A percentile compares a stretch with the other conserved stretches of the same genome.
Conservation (phyloP, 768 basidiomycete genomes). For the Epithele typhae region DNA sequence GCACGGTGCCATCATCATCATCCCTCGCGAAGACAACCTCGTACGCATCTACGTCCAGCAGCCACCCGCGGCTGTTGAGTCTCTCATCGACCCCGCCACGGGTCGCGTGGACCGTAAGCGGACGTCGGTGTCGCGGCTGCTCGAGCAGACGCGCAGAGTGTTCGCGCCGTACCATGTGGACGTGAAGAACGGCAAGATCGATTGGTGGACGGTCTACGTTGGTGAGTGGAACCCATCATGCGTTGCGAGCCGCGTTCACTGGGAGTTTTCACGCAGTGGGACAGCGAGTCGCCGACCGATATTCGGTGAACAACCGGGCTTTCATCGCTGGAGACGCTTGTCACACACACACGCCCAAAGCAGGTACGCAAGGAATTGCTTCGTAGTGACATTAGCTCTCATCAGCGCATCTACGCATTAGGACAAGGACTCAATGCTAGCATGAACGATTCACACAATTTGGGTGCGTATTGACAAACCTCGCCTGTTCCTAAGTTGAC, state of each 20-base stretch:
- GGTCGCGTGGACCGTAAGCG: constrained; percentile 37
- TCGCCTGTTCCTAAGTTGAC: too few species aligned
- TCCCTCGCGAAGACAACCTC: constrained; percentile 47
- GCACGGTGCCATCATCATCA: constrained; percentile 46
- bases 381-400: too few species aligned
- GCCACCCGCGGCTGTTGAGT: constrained; percentile 32
- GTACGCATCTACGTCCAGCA: constrained; percentile 53
- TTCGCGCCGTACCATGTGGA: constrained; percentile 37
- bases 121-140: constrained; percentile 34
- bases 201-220: constrained; percentile 50
- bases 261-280: constrained; percentile 40
- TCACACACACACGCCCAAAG: constrained; percentile 42
- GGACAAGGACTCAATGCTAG: constrained; percentile 51
- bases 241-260: too few species aligned
- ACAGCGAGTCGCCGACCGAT: constrained; percentile 50
- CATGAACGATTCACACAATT: constrained; percentile 52
- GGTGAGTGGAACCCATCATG: constrained; percentile 24
- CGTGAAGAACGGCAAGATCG: constrained; percentile 28
- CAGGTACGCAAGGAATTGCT: constrained; percentile 7
- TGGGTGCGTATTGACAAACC: too few species aligned
- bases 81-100: constrained; percentile 30
- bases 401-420: too few species aligned
- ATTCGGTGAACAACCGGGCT: constrained; percentile 41
- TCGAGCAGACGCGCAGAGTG: constrained; percentile 38
- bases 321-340: constrained; percentile 58